Percentiles rank a stretch among this genome's conserved stretches.
phyloP scores from a whole-genome alignment of 176 grass and related monocot species.

The Thalia dealbata region DNA sequence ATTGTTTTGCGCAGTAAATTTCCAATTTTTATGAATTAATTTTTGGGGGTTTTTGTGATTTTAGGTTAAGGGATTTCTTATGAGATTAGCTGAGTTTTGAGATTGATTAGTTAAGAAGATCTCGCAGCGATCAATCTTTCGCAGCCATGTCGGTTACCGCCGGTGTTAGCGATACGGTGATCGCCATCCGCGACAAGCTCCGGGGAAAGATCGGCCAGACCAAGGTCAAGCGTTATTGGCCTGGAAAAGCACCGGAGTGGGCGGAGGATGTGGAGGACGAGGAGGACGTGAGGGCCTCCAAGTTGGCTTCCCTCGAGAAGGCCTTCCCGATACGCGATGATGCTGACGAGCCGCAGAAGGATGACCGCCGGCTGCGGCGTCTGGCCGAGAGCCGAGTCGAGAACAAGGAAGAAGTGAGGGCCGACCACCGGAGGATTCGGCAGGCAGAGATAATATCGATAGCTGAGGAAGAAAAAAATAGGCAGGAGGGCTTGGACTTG shows the following conservation, averaged over 20 bases:
- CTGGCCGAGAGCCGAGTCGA: constrained; percentile 46
- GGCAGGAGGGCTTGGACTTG: constrained; percentile 40
- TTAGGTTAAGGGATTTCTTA: no score
- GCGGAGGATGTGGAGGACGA: constrained; percentile 43
- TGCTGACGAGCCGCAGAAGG: constrained; percentile 32
- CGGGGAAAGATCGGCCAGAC: constrained; percentile 87
- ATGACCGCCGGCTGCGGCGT: constrained; percentile 56
- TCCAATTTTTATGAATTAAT: no score
- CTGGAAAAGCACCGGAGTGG: constrained; percentile 73
- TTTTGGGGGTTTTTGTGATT: no score
- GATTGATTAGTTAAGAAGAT: no score
- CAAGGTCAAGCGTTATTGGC: constrained; percentile 92
- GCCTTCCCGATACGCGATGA: constrained; percentile 55
- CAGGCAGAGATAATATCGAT: constrained; percentile 80
- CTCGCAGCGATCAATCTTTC: background rate
- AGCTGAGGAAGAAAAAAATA: constrained; percentile 45
- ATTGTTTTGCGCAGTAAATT: no score
- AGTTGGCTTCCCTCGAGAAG: constrained; percentile 47
- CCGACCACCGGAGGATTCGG: constrained; percentile 65
- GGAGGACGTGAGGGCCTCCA: constrained; percentile 26
- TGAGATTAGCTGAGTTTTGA: no score
- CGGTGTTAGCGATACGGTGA: constrained; percentile 65
- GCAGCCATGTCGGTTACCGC: constrained; percentile 61
- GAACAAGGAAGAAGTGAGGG: constrained; percentile 84
- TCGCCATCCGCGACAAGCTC: constrained; percentile 75